Evolutionary conservation across 257 asterid species (phyloP), one percentile per base, ranked within the genome.

Genomic region (Gentiana straminea): DNA sequence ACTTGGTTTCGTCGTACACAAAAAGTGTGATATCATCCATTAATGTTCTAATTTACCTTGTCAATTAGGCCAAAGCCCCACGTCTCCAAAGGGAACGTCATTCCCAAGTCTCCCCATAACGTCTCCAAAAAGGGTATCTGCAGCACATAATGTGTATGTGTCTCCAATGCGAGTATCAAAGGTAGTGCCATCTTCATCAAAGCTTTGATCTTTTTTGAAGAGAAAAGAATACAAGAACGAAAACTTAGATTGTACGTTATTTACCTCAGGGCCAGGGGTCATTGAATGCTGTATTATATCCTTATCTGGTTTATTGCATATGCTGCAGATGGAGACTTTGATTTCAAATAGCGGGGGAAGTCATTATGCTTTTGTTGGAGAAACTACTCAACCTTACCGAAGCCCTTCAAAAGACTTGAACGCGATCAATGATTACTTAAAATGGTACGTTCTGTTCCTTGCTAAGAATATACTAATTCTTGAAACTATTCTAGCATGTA

Each of bases 91-190:
- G 71, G 43, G 94, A 49, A 83, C 94, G 51, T 57, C 84, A 8
- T 92, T 88, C 77, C 97, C 99, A 64, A 81, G 73, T 76, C 91
- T 92, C 41, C 99, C 99, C 10, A 97, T 88, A 77, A 85, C 88
- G 99, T 88, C 99, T n/a, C 99, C 97, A 0, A 88, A 86, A 84
- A 92, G 86, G 82, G 97, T 92, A 61, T 88, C 99, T 54, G 80
- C 94, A 2, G 75, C 80, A 13, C 99, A 89, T 70, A 92, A 92
- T 55, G 95, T 92, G 55, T 92, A 80, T 15, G 99, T 88, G 59
- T 92, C 99, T 55, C 99, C 97, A 2, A 65, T 92, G 69, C 79
- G 94, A 60, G 81, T 94, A 38, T 81, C 95, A 1, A 92, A 92
- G 97, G 99, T 84, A 73, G 7, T 24, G 24, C 24, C 24, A 24